These are phyloP conservation scores for Ceratocystis papillata DNA, from an alignment of 2,329 filamentous ascomycete genomes.

Conservation along the genomic window DNA sequence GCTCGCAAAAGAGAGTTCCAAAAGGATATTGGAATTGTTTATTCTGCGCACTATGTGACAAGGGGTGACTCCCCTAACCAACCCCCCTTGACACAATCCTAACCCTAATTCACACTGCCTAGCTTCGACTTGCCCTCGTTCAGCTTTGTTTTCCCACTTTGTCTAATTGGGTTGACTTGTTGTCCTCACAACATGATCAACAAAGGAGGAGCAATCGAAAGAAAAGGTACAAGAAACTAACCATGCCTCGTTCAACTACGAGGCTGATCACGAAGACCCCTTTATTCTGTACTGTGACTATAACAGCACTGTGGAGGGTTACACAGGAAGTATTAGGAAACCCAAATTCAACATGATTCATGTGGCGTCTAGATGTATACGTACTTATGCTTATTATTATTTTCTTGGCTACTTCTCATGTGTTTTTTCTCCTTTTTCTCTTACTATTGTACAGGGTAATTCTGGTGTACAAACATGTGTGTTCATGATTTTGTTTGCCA, in stretches of 20 bases:
- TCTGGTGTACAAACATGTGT: background rate
- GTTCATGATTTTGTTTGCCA: no score
- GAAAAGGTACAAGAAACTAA: background rate
- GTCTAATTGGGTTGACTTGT: no score
- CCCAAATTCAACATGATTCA: slow-evolving; percentile 10
- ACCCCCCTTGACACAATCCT: no score
- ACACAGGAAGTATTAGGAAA: background rate
- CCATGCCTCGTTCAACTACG: background rate
- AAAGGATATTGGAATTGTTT: background rate
- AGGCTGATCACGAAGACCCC: background rate
- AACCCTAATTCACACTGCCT: no score
- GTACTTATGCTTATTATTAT: slow-evolving; percentile 1
- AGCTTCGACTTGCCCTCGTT: no score
- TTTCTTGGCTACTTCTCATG: background rate
- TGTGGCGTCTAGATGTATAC: background rate
- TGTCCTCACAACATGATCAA: background rate
- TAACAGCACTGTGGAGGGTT: slow-evolving; percentile 4
- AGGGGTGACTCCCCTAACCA: no score
- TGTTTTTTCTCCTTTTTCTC: background rate
- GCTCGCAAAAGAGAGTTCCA: background rate
- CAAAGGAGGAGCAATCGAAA: background rate
- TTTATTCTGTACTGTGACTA: background rate
- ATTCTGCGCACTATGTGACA: no score
- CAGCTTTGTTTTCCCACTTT: no score
- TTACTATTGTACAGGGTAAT: background rate